These are phyloP conservation scores for Chionographis japonica DNA, from an alignment of 106 monocot species.

Conservation along the genomic window DNA sequence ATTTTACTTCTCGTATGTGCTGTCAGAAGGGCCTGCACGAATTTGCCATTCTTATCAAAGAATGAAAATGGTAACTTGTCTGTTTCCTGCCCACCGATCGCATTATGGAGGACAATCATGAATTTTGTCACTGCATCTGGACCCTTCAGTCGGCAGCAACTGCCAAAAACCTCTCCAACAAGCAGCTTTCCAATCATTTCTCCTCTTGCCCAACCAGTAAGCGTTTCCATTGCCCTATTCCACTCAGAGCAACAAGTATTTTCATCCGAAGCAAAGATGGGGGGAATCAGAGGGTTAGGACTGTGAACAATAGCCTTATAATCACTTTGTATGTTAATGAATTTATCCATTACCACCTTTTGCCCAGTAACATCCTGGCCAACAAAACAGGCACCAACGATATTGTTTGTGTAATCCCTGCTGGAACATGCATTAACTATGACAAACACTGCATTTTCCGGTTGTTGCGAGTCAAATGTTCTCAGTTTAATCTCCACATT, in stretches of 20 bases:
- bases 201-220: slow-evolving; percentile 72
- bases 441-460: slow-evolving; percentile 58
- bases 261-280: slow-evolving; percentile 93
- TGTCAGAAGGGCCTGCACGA: slow-evolving; percentile 79
- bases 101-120: slow-evolving; percentile 92
- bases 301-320: slow-evolving; percentile 91
- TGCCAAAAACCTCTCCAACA: slow-evolving; percentile 85
- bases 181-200: slow-evolving; percentile 76
- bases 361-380: slow-evolving; percentile 94
- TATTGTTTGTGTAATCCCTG: slow-evolving; percentile 66
- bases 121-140: slow-evolving; percentile 91
- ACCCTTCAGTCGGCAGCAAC: slow-evolving; percentile 75
- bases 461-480: slow-evolving; percentile 63
- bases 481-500: slow-evolving; percentile 87
- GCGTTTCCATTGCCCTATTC: slow-evolving; percentile 94
- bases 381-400: slow-evolving; percentile 91
- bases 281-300: slow-evolving; percentile 84
- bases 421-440: slow-evolving; percentile 95
- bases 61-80: slow-evolving; percentile 85
- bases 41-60: slow-evolving; percentile 79
- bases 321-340: slow-evolving; percentile 89
- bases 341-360: slow-evolving; percentile 93
- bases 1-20: slow-evolving; percentile 70
- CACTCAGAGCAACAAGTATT: slow-evolving; percentile 89
- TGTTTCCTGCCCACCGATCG: slow-evolving; percentile 72